Evolutionary conservation across 306 rosid genomes (phyloP).

Genomic region (Gynostemma pentaphyllum): DNA sequence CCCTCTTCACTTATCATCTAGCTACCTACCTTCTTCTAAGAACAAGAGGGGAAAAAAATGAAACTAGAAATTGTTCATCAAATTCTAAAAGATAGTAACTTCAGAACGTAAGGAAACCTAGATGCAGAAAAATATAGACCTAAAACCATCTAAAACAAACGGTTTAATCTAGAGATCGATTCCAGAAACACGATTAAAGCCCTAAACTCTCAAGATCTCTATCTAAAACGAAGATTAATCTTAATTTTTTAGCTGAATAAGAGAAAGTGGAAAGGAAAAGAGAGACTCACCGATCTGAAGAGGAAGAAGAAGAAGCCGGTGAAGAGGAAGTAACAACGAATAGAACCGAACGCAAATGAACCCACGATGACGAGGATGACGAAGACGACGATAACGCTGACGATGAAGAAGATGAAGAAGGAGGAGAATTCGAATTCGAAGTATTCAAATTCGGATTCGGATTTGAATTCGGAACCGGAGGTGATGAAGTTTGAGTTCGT

Average conservation of each 20-base stretch:
- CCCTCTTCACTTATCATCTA: background rate
- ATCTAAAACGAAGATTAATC: conserved; percentile 25
- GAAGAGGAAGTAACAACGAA: conserved; percentile 92
- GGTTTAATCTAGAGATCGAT: conserved; percentile 37
- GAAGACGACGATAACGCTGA: conserved; percentile 52
- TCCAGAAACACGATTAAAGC: conserved; percentile 23
- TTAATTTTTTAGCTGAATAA: conserved; percentile 22
- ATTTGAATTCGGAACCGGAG: too few species aligned
- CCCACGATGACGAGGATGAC: conserved; percentile 67
- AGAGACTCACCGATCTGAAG: conserved; percentile 99
- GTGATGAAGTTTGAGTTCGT: conserved; percentile 71
- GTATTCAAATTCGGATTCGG: too few species aligned
- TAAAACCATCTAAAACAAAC: conserved; percentile 22
- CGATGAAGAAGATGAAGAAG: conserved; percentile 46
- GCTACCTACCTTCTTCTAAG: background rate
- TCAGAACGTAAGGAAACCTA: background rate
- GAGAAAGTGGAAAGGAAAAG: conserved; percentile 19
- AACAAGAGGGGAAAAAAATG: background rate
- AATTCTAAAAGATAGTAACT: background rate
- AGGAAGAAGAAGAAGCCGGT: conserved; percentile 82
- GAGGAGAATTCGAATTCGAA: conserved; percentile 13
- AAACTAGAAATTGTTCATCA: background rate
- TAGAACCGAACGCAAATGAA: conserved; percentile 98
- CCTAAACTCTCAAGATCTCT: conserved; percentile 44
- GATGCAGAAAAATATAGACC: conserved; percentile 9